Base-by-base conservation (phyloP, 1,284 basidiomycete species). In the Ustilago loliicola region DNA sequence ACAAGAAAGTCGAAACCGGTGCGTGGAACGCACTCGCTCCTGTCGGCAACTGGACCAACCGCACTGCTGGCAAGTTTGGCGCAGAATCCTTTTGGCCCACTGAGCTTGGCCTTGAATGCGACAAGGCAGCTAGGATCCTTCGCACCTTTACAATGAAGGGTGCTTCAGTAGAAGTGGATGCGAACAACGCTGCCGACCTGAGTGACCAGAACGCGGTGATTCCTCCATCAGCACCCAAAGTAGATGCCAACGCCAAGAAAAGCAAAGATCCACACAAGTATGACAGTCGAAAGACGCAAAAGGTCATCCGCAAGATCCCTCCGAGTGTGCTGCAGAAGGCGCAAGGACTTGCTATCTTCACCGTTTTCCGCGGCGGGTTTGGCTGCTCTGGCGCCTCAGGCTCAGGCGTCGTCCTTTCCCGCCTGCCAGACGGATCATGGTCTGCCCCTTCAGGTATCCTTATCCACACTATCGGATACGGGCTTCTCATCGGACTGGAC, bases 401-500 rank as follows among this genome's bases (percentile, higher is more conserved):
- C 1, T 83, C 81, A 2, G 86, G 86, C 10, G 78, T 87, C 0
- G 83, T 87, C 6, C 23, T 87, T 7, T 79, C 83, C 15, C 69
- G 81, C 27, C 72, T 86, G 6, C 78, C 76, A 0, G 84, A 86
- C 27, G 85, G 86, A 0, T 61, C 65, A 21, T 87, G 86, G 86
- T 79, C 81, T 5, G 54, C 80, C 0, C 86, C 86, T 3, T 83
- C 82, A 1, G 85, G 83, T 21, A 65, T 87, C 9, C 57, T 86
- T 0, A 67, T 87, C 15, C 84, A 87, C 36, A 86, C 85, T 0
- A 50, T 85, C 19, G 83, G 83, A 0, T 80, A 77, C 42, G 85
- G 82, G 0, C 79, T 87, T 47, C 68, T 85, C 13, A 79, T 84
- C 36, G 87, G 87, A 0, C 77, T 84, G 15, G 87, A 87, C 51